phyloP scores from a whole-genome alignment of 2,329 filamentous ascomycete species.

The Colletotrichum sansevieriae region DNA sequence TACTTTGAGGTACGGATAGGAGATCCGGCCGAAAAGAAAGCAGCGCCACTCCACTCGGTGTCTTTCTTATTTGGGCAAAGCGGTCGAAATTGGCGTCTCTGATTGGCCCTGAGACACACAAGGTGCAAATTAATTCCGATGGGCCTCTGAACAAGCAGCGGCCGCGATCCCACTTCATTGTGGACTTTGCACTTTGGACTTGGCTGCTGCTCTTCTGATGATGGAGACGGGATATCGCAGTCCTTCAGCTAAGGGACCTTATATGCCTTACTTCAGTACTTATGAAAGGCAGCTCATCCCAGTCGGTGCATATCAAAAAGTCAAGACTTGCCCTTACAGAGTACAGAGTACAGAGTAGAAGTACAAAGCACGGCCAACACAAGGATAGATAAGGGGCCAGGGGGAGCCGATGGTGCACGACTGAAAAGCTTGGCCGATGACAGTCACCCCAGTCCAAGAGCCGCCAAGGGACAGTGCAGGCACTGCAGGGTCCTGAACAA shows the following conservation, averaged over 20 bases:
- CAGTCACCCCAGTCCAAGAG: conserved; percentile 15
- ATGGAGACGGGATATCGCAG: conserved; percentile 16
- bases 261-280: too few species aligned
- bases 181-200: conserved; percentile 2
- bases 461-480: conserved; percentile 30
- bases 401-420: conserved; percentile 25
- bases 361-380: conserved; percentile 20
- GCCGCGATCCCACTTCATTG: conserved; percentile 14
- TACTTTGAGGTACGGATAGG: conserved; percentile 18
- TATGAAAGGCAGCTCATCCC: too few species aligned
- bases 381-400: conserved; percentile 19
- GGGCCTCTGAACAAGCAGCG: conserved; percentile 14
- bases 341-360: too few species aligned
- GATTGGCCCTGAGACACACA: conserved; percentile 19
- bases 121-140: conserved; percentile 28
- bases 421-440: conserved; percentile 36
- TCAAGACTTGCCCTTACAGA: not conserved
- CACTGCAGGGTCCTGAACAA: conserved; percentile 39
- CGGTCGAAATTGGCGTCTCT: conserved; percentile 5
- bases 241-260: too few species aligned
- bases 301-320: not conserved
- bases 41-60: conserved; percentile 33
- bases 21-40: conserved; percentile 29
- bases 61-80: conserved; percentile 37
- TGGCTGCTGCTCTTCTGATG: conserved; percentile 4